phyloP scores from a whole-genome alignment of 176 grass and related monocot genomes.

The Oryza glumipatula region DNA sequence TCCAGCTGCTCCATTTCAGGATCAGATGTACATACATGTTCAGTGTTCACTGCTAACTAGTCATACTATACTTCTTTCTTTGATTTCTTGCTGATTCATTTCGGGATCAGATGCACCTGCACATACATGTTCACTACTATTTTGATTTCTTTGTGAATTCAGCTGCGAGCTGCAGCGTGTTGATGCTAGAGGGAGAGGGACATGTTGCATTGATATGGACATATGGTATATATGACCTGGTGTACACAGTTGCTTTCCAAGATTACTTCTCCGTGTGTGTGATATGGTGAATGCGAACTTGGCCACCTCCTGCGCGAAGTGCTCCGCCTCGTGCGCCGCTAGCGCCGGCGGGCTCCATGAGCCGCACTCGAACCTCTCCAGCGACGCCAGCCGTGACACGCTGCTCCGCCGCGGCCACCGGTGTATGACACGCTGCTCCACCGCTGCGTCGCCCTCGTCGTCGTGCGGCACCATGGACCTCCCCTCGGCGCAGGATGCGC shows the following conservation, averaged over 20 bases:
- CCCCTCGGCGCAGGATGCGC: slow-evolving; percentile 69
- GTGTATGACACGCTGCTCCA: neutral
- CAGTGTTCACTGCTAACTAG: neutral
- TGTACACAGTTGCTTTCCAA: neutral
- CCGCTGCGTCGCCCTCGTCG: slow-evolving; percentile 36
- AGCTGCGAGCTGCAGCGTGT: neutral
- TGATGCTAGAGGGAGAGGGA: neutral
- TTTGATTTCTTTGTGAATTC: slow-evolving; percentile 6
- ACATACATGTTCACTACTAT: neutral
- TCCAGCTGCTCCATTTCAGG: neutral
- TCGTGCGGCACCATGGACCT: slow-evolving; percentile 48
- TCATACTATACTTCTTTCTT: neutral
- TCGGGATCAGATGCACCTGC: slow-evolving; percentile 22
- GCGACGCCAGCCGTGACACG: slow-evolving; percentile 48
- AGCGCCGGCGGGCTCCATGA: slow-evolving; percentile 45
- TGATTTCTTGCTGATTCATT: slow-evolving; percentile 21
- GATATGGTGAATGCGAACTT: slow-evolving; percentile 19
- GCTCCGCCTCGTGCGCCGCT: too few relatives aligned
- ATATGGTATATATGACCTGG: neutral
- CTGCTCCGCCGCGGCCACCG: slow-evolving; percentile 36
- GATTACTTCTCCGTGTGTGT: neutral
- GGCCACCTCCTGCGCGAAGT: slow-evolving; percentile 49
- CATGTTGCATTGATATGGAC: neutral
- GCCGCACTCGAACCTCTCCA: slow-evolving; percentile 71
- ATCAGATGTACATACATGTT: neutral